Conservation (phyloP, 495 filamentous ascomycete genomes). For the Hypoxylon crocopeplum region DNA sequence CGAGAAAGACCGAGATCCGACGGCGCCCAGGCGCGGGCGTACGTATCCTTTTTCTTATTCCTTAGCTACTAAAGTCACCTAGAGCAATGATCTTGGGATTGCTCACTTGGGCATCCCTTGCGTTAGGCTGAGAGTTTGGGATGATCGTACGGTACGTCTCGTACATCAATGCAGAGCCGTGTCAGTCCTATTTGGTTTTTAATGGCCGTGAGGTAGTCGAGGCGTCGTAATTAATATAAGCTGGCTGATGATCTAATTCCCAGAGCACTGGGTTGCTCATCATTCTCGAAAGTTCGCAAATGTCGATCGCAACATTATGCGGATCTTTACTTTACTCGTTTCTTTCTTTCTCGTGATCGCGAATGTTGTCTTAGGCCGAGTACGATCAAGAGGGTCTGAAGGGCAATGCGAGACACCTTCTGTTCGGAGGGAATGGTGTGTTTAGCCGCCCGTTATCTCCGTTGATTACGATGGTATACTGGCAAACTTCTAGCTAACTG, state of each 20-base stretch:
- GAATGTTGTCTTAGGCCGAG: slow-evolving; percentile 1
- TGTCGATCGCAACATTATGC: slow-evolving; percentile 6
- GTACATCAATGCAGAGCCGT: no score
- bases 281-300: background rate
- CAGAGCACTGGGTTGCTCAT: slow-evolving; percentile 1
- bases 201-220: no score
- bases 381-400: slow-evolving; percentile 3
- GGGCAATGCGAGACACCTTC: slow-evolving; percentile 10
- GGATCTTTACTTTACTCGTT: background rate
- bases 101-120: no score
- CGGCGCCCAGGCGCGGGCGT: no score
- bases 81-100: no score
- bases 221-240: no score
- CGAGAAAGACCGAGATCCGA: no score
- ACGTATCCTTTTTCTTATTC: no score
- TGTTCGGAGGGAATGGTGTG: slow-evolving; percentile 44
- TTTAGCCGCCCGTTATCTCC: background rate
- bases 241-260: slow-evolving; percentile 25
- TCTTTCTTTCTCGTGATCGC: slow-evolving; percentile 1
- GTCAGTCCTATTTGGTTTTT: no score
- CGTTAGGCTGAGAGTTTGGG: no score
- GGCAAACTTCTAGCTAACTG: background rate
- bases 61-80: no score
- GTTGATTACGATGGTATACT: background rate
- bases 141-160: no score